Conservation (phyloP, 2,329 filamentous ascomycete genomes). For the Penicillium psychrosexuale region DNA sequence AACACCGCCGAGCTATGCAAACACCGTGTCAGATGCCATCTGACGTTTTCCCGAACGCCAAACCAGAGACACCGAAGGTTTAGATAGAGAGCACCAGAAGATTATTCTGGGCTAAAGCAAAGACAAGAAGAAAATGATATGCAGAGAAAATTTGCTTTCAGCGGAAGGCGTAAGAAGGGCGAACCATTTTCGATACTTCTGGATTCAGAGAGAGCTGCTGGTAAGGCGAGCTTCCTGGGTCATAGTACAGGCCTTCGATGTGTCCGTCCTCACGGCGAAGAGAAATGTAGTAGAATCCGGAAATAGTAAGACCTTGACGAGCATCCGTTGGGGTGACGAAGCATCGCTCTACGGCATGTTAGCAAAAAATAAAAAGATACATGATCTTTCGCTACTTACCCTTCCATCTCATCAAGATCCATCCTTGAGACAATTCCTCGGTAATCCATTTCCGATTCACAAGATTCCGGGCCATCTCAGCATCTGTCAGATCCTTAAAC, state of each 20-base stretch:
- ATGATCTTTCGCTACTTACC: slow-evolving; percentile 29
- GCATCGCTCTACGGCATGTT: slow-evolving; percentile 41
- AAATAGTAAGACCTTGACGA: slow-evolving; percentile 49
- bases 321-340: slow-evolving; percentile 49
- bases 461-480: slow-evolving; percentile 44
- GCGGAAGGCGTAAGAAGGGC: slow-evolving; percentile 44
- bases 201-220: slow-evolving; percentile 47
- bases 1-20: slow-evolving; percentile 15
- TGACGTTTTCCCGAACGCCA: slow-evolving; percentile 4
- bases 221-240: slow-evolving; percentile 50
- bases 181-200: slow-evolving; percentile 38
- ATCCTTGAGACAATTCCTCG: slow-evolving; percentile 42
- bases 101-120: slow-evolving; percentile 8
- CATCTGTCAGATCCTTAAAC: slow-evolving; percentile 45
- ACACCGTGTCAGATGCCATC: not conserved
- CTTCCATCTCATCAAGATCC: slow-evolving; percentile 54
- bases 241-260: slow-evolving; percentile 50
- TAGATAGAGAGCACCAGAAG: not conserved
- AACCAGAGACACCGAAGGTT: not conserved
- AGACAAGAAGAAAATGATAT: not conserved
- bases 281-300: slow-evolving; percentile 52
- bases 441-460: slow-evolving; percentile 46
- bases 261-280: slow-evolving; percentile 45
- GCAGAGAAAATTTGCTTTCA: slow-evolving; percentile 13
- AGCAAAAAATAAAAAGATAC: slow-evolving; percentile 3